Percentiles rank a stretch among this genome's conserved stretches.
phyloP scores from a whole-genome alignment of 768 basidiomycete genomes.

The Leccinum rimulosum region DNA sequence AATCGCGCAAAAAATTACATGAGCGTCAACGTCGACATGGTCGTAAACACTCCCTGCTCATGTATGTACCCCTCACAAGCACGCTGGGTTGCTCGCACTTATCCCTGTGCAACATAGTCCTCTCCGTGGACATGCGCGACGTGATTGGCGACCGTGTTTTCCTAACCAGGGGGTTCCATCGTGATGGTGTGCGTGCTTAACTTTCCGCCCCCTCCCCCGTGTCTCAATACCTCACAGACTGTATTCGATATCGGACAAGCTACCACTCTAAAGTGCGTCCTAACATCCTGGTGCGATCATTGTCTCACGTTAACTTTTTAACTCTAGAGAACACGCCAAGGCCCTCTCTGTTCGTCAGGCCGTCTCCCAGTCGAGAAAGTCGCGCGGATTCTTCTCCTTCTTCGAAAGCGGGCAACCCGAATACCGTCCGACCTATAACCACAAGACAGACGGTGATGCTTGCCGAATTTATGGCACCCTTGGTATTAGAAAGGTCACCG shows the following conservation, averaged over 20 bases:
- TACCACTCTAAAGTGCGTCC: slow-evolving; percentile 55
- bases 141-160: slow-evolving; percentile 90
- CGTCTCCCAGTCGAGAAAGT: slow-evolving; percentile 68
- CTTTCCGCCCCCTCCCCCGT: not conserved
- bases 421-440: slow-evolving; percentile 74
- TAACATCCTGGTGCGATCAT: not conserved
- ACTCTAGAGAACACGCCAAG: slow-evolving; percentile 55
- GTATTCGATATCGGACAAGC: slow-evolving; percentile 83
- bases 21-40: slow-evolving; percentile 88
- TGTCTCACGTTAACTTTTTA: not conserved
- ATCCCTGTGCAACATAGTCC: slow-evolving; percentile 42
- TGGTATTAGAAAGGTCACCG: slow-evolving; percentile 85
- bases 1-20: slow-evolving; percentile 55
- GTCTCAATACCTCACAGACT: slow-evolving; percentile 43
- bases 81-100: not conserved
- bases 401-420: slow-evolving; percentile 40
- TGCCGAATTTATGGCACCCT: slow-evolving; percentile 87
- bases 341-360: slow-evolving; percentile 69
- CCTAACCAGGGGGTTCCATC: slow-evolving; percentile 72
- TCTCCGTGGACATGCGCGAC: slow-evolving; percentile 88
- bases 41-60: slow-evolving; percentile 89
- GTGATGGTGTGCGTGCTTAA: slow-evolving; percentile 69
- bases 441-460: slow-evolving; percentile 65
- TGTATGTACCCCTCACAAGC: slow-evolving; percentile 55
- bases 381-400: slow-evolving; percentile 70